Evolutionary conservation across 2,329 filamentous ascomycete species (phyloP).

Genomic region (Berkeleyomyces rouxiae): DNA sequence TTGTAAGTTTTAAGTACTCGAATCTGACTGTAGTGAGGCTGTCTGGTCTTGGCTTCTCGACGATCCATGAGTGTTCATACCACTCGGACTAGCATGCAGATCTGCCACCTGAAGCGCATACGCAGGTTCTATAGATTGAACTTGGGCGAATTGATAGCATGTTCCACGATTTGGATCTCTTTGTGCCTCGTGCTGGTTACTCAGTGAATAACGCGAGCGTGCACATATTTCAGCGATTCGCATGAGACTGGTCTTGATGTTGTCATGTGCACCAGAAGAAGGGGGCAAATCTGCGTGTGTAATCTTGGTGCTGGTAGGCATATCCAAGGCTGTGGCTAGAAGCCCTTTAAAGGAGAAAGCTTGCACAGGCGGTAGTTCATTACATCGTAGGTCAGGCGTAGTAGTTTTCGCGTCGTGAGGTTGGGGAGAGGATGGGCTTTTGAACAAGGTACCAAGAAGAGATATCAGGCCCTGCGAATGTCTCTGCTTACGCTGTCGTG

Average conservation of each 20-base stretch:
- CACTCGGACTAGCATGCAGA: background rate
- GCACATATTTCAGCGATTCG: constrained; percentile 49
- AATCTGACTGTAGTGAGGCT: background rate
- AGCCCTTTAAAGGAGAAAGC: constrained; percentile 50
- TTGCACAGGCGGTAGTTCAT: constrained; percentile 39
- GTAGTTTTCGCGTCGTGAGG: background rate
- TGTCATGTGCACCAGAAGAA: constrained; percentile 34
- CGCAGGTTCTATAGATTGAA: background rate
- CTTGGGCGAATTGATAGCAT: background rate
- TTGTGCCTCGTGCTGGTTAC: constrained; percentile 51
- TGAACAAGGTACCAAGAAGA: background rate
- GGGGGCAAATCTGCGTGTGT: constrained; percentile 18
- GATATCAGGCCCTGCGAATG: background rate
- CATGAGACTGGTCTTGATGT: background rate
- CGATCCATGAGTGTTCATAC: background rate
- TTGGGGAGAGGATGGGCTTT: background rate
- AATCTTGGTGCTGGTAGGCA: background rate
- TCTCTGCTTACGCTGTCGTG: background rate
- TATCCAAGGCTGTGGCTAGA: constrained; percentile 25
- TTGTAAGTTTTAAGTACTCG: background rate
- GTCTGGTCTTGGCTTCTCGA: background rate
- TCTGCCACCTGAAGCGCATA: background rate
- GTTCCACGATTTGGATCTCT: constrained; percentile 15
- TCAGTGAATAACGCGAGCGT: constrained; percentile 45
- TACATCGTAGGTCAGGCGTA: background rate